Conservation (phyloP, 2,329 filamentous ascomycete genomes). For the Ophiostoma australiae region DNA sequence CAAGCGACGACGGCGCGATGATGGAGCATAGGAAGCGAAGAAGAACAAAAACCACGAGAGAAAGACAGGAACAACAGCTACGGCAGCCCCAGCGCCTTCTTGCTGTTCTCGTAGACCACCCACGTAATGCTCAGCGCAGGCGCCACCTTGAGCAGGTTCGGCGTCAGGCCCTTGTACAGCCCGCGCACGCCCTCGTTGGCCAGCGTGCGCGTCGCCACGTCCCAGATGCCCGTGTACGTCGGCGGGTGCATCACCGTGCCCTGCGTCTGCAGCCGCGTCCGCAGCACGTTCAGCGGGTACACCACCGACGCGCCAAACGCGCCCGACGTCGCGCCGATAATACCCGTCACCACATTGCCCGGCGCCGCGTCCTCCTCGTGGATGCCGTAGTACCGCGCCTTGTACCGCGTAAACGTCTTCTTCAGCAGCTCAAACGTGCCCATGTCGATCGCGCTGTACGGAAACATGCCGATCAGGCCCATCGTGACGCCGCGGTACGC, state of each 20-base stretch:
- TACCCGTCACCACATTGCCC: slow-evolving; percentile 76
- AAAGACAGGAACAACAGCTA: slow-evolving; percentile 27
- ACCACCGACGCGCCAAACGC: slow-evolving; percentile 90
- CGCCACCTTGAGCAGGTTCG: slow-evolving; percentile 92
- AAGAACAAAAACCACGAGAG: neutral
- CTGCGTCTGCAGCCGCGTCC: slow-evolving; percentile 88
- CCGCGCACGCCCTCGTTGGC: slow-evolving; percentile 77
- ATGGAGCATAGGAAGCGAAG: neutral
- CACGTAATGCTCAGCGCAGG: slow-evolving; percentile 94
- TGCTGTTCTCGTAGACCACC: slow-evolving; percentile 87
- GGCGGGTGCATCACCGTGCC: slow-evolving; percentile 86
- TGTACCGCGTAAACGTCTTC: slow-evolving; percentile 62
- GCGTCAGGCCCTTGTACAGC: slow-evolving; percentile 90
- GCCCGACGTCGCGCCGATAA: slow-evolving; percentile 86
- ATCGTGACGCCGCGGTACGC: slow-evolving; percentile 93
- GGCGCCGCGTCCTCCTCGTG: slow-evolving; percentile 76
- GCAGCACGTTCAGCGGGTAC: slow-evolving; percentile 89
- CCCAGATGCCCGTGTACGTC: slow-evolving; percentile 85
- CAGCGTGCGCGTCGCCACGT: slow-evolving; percentile 80
- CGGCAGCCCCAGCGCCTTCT: slow-evolving; percentile 59
- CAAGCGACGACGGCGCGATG: neutral
- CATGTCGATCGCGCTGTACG: slow-evolving; percentile 94
- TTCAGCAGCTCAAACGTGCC: slow-evolving; percentile 94
- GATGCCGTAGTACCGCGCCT: slow-evolving; percentile 62
- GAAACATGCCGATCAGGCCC: slow-evolving; percentile 93